Evolutionary conservation across 140 eudicot genomes (phyloP).

Genomic region (Bidens hawaiensis): DNA sequence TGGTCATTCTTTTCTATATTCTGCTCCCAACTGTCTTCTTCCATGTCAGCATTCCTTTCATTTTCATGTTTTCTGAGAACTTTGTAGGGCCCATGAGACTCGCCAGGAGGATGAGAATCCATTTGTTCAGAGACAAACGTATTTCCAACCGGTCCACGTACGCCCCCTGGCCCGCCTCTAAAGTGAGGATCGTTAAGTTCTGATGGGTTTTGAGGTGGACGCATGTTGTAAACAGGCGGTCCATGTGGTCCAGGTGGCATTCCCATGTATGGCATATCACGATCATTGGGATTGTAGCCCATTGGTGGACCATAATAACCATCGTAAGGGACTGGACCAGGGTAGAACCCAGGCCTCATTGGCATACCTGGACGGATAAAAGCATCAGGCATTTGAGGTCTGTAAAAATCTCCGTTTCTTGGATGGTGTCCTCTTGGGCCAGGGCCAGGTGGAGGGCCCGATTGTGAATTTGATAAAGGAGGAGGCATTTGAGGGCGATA

Average conservation of each 20-base stretch:
- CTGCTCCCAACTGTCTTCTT: constrained; percentile 49
- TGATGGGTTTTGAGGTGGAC: constrained; percentile 47
- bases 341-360: constrained; percentile 81
- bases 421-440: constrained; percentile 89
- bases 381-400: constrained; percentile 72
- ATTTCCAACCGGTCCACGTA: constrained; percentile 44
- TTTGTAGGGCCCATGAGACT: constrained; percentile 46
- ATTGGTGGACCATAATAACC: constrained; percentile 87
- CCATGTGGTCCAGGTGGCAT: constrained; percentile 50
- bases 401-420: constrained; percentile 69
- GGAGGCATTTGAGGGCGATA: constrained; percentile 86
- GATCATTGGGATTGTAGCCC: constrained; percentile 76
- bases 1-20: constrained; percentile 35
- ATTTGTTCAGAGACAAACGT: constrained; percentile 37
- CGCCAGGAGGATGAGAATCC: constrained; percentile 43
- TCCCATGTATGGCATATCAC: constrained; percentile 73
- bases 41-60: constrained; percentile 51
- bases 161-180: constrained; percentile 56
- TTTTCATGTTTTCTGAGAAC: constrained; percentile 48
- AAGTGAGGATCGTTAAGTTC: constrained; percentile 51
- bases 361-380: constrained; percentile 84
- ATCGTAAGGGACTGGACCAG: constrained; percentile 75
- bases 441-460: constrained; percentile 53
- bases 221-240: constrained; percentile 62
- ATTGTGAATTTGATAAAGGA: constrained; percentile 59